Evolutionary conservation across 1,284 basidiomycete species (phyloP).

Genomic region (Cystobasidium slooffiae): DNA sequence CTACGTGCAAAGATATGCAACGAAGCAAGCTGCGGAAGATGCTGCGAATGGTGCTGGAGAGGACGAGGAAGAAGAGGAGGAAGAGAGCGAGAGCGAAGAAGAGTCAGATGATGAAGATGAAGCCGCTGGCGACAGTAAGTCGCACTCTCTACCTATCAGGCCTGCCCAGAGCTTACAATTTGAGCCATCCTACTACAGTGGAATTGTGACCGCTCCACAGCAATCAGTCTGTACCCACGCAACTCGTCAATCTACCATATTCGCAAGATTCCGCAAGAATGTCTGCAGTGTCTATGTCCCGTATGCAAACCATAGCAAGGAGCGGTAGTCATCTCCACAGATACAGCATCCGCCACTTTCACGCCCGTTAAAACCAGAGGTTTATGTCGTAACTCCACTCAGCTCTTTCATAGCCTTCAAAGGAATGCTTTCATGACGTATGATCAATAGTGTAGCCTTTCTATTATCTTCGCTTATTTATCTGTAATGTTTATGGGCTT

Average conservation of each 20-base stretch:
- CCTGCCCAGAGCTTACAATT: neutral
- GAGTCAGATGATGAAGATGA: slow-evolving; percentile 61
- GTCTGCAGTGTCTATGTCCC: too few species aligned
- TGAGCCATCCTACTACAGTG: neutral
- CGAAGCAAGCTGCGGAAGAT: slow-evolving; percentile 72
- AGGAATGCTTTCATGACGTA: neutral
- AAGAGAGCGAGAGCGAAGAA: slow-evolving; percentile 55
- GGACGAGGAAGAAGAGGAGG: slow-evolving; percentile 69
- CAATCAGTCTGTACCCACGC: neutral
- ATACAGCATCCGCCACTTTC: too few species aligned
- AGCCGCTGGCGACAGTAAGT: slow-evolving; percentile 52
- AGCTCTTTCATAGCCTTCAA: neutral
- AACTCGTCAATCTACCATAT: neutral
- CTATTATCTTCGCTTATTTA: neutral
- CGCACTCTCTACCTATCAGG: neutral
- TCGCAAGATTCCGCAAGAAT: neutral
- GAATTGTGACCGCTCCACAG: slow-evolving; percentile 11
- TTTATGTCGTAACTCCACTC: slow-evolving; percentile 2
- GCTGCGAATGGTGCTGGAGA: slow-evolving; percentile 60
- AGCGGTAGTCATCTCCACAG: too few species aligned
- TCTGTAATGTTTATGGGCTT: too few species aligned
- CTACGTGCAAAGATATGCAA: slow-evolving; percentile 82
- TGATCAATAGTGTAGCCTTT: slow-evolving; percentile 1
- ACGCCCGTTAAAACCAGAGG: too few species aligned
- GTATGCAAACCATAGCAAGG: too few species aligned